phyloP scores from a whole-genome alignment of 1,139 yeast genomes.

The Yamadazyma sp. region DNA sequence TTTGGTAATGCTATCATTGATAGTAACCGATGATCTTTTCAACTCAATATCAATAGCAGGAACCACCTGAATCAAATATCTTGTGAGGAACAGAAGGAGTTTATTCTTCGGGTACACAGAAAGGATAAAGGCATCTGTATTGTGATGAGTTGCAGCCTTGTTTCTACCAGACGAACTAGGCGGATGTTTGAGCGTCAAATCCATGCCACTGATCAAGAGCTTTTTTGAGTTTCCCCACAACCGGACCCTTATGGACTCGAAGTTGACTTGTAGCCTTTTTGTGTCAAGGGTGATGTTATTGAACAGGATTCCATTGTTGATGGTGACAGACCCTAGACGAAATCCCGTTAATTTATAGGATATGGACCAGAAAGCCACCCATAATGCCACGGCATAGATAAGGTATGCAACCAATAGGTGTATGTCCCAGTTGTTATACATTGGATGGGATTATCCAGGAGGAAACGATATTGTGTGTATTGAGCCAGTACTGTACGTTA shows the following conservation, averaged over 20 bases:
- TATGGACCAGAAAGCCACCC: slow-evolving; percentile 30
- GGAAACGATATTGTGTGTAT: too few relatives aligned
- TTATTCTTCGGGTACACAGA: slow-evolving; percentile 20
- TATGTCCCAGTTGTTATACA: not conserved
- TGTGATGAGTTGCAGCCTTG: slow-evolving; percentile 4
- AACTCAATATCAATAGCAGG: slow-evolving; percentile 32
- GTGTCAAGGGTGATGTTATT: slow-evolving; percentile 27
- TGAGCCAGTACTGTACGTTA: too few relatives aligned
- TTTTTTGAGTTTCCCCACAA: slow-evolving; percentile 43
- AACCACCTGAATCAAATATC: slow-evolving; percentile 20
- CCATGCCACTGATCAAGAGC: slow-evolving; percentile 30
- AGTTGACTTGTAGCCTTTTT: slow-evolving; percentile 14
- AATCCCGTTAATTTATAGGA: slow-evolving; percentile 32
- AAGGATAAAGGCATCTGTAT: not conserved
- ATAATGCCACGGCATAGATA: slow-evolving; percentile 8
- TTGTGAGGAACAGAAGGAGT: slow-evolving; percentile 28
- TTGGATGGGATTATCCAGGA: too few relatives aligned
- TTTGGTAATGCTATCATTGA: slow-evolving; percentile 15
- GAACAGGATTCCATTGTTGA: slow-evolving; percentile 43
- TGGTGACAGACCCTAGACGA: slow-evolving; percentile 31
- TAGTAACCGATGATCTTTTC: slow-evolving; percentile 19
- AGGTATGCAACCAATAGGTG: slow-evolving; percentile 7
- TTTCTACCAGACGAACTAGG: not conserved
- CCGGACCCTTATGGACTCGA: slow-evolving; percentile 31
- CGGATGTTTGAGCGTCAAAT: slow-evolving; percentile 8